These are phyloP conservation scores for Mycosarcoma maydis DNA, from an alignment of 1,284 basidiomycete species.

Conservation along the genomic window DNA sequence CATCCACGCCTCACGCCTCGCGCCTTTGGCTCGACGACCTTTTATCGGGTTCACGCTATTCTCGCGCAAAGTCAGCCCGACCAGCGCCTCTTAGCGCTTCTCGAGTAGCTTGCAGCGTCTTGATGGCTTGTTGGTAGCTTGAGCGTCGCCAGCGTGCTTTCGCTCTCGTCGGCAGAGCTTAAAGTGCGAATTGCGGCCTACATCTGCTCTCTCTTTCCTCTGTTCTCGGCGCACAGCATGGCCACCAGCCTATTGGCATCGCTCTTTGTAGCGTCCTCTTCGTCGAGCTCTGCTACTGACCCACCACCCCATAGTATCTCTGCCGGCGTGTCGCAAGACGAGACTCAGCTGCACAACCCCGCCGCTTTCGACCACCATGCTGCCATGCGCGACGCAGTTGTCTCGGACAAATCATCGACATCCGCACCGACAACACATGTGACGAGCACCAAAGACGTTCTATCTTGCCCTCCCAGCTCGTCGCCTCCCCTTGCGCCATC, in stretches of 20 bases:
- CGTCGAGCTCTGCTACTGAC: neutral
- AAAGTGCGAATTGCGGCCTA: neutral
- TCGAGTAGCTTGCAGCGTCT: no score
- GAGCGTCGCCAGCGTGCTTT: conserved; percentile 7
- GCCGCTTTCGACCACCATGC: conserved; percentile 1
- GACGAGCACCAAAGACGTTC: conserved; percentile 10
- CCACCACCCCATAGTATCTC: neutral
- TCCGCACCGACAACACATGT: neutral
- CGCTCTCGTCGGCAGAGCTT: conserved; percentile 1
- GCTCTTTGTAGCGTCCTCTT: conserved; percentile 23
- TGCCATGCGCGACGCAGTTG: conserved; percentile 2
- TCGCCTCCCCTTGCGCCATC: conserved; percentile 15
- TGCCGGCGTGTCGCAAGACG: conserved; percentile 6
- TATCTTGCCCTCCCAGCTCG: conserved; percentile 35
- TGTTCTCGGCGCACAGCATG: conserved; percentile 10
- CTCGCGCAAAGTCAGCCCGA: no score
- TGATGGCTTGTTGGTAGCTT: no score
- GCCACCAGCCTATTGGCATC: conserved; percentile 30
- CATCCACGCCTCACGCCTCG: no score
- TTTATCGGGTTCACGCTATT: no score
- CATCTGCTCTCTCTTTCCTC: neutral
- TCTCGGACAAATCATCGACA: neutral
- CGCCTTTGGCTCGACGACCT: no score
- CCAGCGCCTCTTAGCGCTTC: no score
- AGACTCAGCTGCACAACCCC: conserved; percentile 4